Conservation (phyloP, 2,329 filamentous ascomycete species). For the Apiospora marii region DNA sequence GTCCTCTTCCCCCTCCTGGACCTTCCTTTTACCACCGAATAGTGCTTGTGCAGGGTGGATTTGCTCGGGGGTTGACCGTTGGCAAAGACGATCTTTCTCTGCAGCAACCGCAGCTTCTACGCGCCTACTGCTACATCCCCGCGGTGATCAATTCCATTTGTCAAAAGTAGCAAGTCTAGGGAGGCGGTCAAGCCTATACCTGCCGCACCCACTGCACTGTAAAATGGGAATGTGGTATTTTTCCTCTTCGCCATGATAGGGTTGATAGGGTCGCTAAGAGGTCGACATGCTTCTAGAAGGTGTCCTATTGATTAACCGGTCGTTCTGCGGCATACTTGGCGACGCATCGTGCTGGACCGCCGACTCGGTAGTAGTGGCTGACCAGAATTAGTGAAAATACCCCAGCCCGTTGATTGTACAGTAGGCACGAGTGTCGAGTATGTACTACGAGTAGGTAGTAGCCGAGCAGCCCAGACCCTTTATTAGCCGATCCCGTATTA, state of each 20-base stretch:
- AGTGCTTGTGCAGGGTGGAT: neutral
- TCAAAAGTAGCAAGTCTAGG: neutral
- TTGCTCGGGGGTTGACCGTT: neutral
- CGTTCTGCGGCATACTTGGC: neutral
- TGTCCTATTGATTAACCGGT: constrained; percentile 1
- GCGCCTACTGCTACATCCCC: neutral
- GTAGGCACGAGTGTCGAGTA: neutral
- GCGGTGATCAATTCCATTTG: constrained; percentile 9
- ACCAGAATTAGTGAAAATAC: neutral
- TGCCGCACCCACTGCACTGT: neutral
- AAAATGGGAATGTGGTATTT: neutral
- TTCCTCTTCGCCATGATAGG: neutral
- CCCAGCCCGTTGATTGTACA: neutral
- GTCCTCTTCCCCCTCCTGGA: neutral
- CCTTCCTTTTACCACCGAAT: constrained; percentile 11
- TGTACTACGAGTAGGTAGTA: neutral
- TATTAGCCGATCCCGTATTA: constrained; percentile 9
- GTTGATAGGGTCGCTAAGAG: too few relatives aligned
- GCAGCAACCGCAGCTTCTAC: neutral
- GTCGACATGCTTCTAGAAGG: constrained; percentile 5
- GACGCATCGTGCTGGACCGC: neutral
- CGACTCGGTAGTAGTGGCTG: neutral
- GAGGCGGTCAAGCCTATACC: neutral
- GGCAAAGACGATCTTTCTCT: neutral
- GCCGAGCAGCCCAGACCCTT: constrained; percentile 13